A percentile compares a stretch with the other conserved stretches of the same genome.
Evolutionary conservation across 306 rosid species (phyloP).

Genomic region (Begonia peltatifolia): DNA sequence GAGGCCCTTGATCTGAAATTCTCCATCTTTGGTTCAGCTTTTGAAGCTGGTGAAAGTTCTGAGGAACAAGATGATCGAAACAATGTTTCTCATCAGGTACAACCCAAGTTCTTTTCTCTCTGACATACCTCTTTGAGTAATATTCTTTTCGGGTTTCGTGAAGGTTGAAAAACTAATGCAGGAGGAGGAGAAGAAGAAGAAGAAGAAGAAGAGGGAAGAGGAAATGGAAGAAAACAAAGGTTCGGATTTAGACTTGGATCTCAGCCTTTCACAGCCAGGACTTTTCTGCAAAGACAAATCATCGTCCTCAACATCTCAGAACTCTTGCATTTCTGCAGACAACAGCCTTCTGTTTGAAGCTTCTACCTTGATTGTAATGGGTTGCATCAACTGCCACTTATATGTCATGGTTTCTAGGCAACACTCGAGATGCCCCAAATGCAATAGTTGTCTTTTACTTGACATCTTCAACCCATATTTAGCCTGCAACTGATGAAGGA

Average conservation of each 20-base stretch:
- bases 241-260: conserved; percentile 8
- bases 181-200: conserved; percentile 1
- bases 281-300: background rate
- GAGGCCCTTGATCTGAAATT: too few species aligned
- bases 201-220: conserved; percentile 1
- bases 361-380: conserved; percentile 8
- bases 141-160: background rate
- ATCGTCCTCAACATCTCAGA: conserved; percentile 11
- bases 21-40: too few species aligned
- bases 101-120: too few species aligned
- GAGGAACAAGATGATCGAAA: too few species aligned
- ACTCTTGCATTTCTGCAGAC: conserved; percentile 9
- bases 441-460: conserved; percentile 6
- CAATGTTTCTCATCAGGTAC: too few species aligned
- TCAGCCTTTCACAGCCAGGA: conserved; percentile 10
- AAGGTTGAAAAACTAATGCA: background rate
- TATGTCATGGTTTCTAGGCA: conserved; percentile 8
- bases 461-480: background rate
- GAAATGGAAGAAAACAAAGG: background rate
- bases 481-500: too few species aligned
- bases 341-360: conserved; percentile 1
- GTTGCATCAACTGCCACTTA: conserved; percentile 7
- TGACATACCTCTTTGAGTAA: background rate
- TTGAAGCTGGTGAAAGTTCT: too few species aligned
- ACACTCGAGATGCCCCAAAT: conserved; percentile 12